phyloP scores from a whole-genome alignment of 345 rosid genomes.

The Orychophragmus violaceus region DNA sequence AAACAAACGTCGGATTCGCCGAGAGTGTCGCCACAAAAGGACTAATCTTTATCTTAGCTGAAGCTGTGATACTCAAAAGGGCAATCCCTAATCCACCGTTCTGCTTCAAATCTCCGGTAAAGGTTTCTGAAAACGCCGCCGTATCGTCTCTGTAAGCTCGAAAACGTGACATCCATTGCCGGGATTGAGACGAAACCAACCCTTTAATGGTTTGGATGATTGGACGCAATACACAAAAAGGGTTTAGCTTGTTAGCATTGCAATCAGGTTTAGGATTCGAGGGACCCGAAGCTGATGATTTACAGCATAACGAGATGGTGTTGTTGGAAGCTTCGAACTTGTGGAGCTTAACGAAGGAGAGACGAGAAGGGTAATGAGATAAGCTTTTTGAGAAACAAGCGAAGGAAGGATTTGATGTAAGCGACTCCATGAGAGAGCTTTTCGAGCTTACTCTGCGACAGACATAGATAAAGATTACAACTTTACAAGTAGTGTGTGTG shows the following conservation, averaged over 20 bases:
- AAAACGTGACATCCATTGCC: conserved; percentile 44
- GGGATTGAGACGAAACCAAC: conserved; percentile 40
- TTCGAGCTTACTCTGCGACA: conserved; percentile 12
- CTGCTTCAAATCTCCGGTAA: conserved; percentile 30
- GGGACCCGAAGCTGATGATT: too few species aligned
- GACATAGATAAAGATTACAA: neutral
- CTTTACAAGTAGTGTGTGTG: neutral
- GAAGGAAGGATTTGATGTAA: conserved; percentile 34
- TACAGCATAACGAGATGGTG: conserved; percentile 12
- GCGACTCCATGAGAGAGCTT: conserved; percentile 42
- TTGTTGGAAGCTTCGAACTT: conserved; percentile 5
- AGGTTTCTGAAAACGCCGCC: conserved; percentile 26
- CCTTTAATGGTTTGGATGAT: conserved; percentile 39
- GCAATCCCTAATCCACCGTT: conserved; percentile 62
- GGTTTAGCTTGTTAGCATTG: conserved; percentile 21
- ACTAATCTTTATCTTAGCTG: conserved; percentile 62
- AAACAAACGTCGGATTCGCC: conserved; percentile 81
- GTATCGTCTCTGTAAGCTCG: conserved; percentile 38
- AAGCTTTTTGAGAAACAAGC: conserved; percentile 24
- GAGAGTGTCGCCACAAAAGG: conserved; percentile 72
- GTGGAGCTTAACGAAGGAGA: conserved; percentile 30
- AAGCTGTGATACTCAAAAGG: conserved; percentile 59
- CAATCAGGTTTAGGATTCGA: conserved; percentile 13
- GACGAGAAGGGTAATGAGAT: conserved; percentile 10
- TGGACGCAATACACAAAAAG: conserved; percentile 35